These are phyloP conservation scores for Thinopyrum elongatum DNA, from an alignment of 176 grass and related monocot species.

Conservation along the genomic window DNA sequence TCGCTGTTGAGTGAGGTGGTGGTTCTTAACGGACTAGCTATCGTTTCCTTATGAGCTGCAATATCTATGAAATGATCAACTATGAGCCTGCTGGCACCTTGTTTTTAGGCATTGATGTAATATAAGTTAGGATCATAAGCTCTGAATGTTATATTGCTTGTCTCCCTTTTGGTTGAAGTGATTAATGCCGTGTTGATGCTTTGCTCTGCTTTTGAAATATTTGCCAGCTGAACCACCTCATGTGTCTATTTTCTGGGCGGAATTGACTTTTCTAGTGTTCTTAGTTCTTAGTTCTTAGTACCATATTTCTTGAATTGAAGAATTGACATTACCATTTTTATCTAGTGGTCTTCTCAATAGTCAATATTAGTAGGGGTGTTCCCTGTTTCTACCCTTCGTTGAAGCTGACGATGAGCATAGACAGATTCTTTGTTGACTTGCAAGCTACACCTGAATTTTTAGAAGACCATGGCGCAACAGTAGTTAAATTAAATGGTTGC, in stretches of 20 bases:
- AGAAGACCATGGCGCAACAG: background rate
- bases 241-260: background rate
- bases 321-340: background rate
- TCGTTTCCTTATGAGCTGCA: background rate
- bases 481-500: background rate
- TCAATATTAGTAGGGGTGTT: background rate
- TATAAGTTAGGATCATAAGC: background rate
- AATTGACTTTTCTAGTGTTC: background rate
- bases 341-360: background rate
- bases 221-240: background rate
- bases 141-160: background rate
- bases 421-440: background rate
- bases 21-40: background rate
- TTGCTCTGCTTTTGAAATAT: background rate
- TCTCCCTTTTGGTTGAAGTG: background rate
- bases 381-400: background rate
- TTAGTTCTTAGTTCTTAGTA: background rate
- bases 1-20: background rate
- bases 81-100: too few species aligned
- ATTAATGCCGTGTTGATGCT: background rate
- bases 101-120: too few species aligned
- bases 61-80: background rate
- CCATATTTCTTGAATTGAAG: background rate
- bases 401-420: background rate
- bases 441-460: background rate